Base-by-base conservation (phyloP, 2,329 filamentous ascomycete genomes). In the Cladosporium sp. region DNA sequence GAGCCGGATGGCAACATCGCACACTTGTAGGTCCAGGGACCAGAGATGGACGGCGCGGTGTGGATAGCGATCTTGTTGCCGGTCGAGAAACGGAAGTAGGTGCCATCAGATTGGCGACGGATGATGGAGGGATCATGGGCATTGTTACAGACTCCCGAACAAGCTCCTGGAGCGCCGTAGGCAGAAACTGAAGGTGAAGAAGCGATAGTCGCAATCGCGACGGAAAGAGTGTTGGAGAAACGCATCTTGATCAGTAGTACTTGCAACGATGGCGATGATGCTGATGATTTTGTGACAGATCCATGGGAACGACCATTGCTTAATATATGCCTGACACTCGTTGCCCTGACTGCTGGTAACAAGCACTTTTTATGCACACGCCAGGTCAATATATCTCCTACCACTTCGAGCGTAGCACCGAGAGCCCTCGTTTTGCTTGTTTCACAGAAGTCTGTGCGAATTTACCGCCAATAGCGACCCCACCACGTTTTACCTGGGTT, bases 31-130 rank as follows among this genome's bases (percentile, higher is more conserved):
- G 71, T 76, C 80, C 80, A 83, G n/a, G 80, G 79, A 0, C 80
- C 80, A 5, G 69, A 68, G 35, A 83, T 72, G 3, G 70, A 67
- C 0, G 75, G 72, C 2, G 80, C 74, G n/a, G 73, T 78, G 48
- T 78, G 75, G 45, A 81, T 76, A 1, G 76, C 73, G 32, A 83
- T 78, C 25, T 49, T 42, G 22, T 76, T 75, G 20, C 78, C 78
- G 0, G 80, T 82, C 0, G 78, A 79, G 64, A 82, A 82, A 9
- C 79, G 77, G 65, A 77, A 82, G 66, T 82, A 83, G 0, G 63
- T 77, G 15, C 78, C 75, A 63, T 82, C 79, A 1, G 72, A 68
- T 25, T 69, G 66, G 58, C 78, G 75, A 5, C 71, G 73, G 61
- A 82, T 78, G 37, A 82, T 61, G 1, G 74, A 68, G 0, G 80